Evolutionary conservation across 305 asterid genomes (phyloP).

Genomic region (Fraxinus sp.): DNA sequence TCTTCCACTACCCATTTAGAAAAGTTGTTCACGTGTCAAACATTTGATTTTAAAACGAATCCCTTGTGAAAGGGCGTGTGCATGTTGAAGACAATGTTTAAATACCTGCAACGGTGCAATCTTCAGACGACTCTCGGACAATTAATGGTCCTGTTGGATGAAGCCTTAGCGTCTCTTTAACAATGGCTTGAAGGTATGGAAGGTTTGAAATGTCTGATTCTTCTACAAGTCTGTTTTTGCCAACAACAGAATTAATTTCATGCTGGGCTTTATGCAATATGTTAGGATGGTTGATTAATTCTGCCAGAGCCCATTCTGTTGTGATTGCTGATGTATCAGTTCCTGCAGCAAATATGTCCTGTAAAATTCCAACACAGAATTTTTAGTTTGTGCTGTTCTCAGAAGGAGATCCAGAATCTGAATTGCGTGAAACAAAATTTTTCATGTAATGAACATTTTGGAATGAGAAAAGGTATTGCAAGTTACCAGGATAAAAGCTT

Average conservation of each 20-base stretch:
- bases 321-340: conserved; percentile 46
- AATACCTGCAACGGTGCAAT: conserved; percentile 28
- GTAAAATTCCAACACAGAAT: not conserved
- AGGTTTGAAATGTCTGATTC: conserved; percentile 41
- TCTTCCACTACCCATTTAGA: not conserved
- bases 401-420: not conserved
- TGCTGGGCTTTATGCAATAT: conserved; percentile 29
- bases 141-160: conserved; percentile 45
- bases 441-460: not conserved
- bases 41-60: not conserved
- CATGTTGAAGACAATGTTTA: not conserved
- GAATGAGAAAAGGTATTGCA: not conserved
- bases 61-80: not conserved
- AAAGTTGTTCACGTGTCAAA: not conserved
- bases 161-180: conserved; percentile 45
- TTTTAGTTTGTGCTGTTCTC: not conserved
- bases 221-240: conserved; percentile 22
- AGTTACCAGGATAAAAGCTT: conserved; percentile 66
- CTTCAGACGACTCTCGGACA: conserved; percentile 33
- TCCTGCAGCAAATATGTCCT: conserved; percentile 48
- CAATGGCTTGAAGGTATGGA: conserved; percentile 44
- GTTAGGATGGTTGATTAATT: conserved; percentile 43
- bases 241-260: conserved; percentile 32
- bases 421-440: not conserved
- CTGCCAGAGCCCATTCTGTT: conserved; percentile 46